These are phyloP conservation scores for Leptographium wingfieldii DNA, from an alignment of 2,329 filamentous ascomycete species.

Conservation along the genomic window DNA sequence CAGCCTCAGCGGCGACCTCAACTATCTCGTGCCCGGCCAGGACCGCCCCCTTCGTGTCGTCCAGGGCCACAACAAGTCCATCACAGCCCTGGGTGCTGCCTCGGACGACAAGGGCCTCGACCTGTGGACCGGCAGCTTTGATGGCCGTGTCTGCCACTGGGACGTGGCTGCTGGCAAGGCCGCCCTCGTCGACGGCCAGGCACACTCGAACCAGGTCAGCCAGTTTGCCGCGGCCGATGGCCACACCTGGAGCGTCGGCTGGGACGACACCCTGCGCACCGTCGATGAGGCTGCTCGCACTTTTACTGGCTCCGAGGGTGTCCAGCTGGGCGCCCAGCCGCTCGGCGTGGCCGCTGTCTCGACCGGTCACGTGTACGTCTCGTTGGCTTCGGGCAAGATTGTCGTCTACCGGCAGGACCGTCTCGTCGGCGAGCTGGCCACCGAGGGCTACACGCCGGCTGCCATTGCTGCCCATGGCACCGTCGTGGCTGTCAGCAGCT, in stretches of 20 bases:
- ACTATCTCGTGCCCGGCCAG: constrained; percentile 67
- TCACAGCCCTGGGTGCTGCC: constrained; percentile 60
- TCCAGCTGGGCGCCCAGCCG: constrained; percentile 66
- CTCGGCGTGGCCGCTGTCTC: constrained; percentile 51
- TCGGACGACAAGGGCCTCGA: constrained; percentile 46
- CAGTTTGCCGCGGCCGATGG: constrained; percentile 57
- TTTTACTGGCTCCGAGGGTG: constrained; percentile 52
- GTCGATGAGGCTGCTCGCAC: constrained; percentile 63
- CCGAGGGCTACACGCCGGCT: constrained; percentile 49
- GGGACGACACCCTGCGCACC: constrained; percentile 82
- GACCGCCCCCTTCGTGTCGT: constrained; percentile 58
- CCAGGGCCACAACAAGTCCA: constrained; percentile 81
- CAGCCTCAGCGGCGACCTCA: constrained; percentile 78
- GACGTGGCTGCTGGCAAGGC: constrained; percentile 58
- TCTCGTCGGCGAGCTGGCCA: constrained; percentile 43
- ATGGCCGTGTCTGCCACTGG: constrained; percentile 80
- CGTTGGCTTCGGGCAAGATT: constrained; percentile 34
- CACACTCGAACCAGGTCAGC: constrained; percentile 75
- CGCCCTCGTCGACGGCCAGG: constrained; percentile 61
- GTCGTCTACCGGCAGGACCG: constrained; percentile 47
- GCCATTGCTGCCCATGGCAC: constrained; percentile 57
- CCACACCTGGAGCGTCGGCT: constrained; percentile 74
- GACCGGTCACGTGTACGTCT: constrained; percentile 42
- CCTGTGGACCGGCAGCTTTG: constrained; percentile 82
- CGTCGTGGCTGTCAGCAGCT: constrained; percentile 59